Percentiles rank a stretch among this genome's conserved stretches.
phyloP scores from a whole-genome alignment of 1,139 yeast species.

The Debaryomyces nepalensis region DNA sequence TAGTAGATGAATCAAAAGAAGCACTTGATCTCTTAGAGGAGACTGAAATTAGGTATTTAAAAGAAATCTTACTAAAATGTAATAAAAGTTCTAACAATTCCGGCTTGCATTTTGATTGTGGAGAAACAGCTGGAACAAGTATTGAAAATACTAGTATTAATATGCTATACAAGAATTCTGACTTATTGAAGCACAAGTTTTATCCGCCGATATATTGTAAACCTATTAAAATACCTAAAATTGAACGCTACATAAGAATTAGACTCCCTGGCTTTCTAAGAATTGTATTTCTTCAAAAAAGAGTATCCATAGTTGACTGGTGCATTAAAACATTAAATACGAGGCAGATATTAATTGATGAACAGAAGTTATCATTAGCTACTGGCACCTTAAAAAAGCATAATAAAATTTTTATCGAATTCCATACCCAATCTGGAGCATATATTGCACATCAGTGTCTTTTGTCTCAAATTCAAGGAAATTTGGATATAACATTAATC shows the following conservation, averaged over 20 bases:
- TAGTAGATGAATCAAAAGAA: conserved; percentile 36
- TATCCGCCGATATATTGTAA: conserved; percentile 40
- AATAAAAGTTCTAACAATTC: not conserved
- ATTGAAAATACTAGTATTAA: not conserved
- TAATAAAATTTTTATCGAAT: conserved; percentile 57
- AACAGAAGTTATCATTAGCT: conserved; percentile 25
- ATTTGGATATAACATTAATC: conserved; percentile 45
- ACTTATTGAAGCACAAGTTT: conserved; percentile 23
- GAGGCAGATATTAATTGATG: conserved; percentile 26
- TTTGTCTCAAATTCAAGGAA: conserved; percentile 46
- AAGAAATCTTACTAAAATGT: conserved; percentile 17
- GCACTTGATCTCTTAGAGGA: conserved; percentile 47
- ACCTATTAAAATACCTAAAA: conserved; percentile 26
- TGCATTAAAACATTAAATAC: conserved; percentile 26
- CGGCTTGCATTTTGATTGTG: not conserved
- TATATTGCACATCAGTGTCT: conserved; percentile 60
- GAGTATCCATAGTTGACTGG: conserved; percentile 33
- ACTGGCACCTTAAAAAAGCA: conserved; percentile 26
- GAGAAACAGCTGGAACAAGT: not conserved
- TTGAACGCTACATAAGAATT: conserved; percentile 31
- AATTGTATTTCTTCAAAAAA: conserved; percentile 26
- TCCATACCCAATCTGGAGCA: conserved; percentile 52
- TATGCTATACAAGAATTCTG: not conserved
- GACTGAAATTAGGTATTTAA: conserved; percentile 26
- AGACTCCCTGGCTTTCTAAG: conserved; percentile 39